A percentile compares a stretch with the other conserved stretches of the same genome.
Conservation (phyloP, 2,329 filamentous ascomycete species). For the Claviceps fusiformis region DNA sequence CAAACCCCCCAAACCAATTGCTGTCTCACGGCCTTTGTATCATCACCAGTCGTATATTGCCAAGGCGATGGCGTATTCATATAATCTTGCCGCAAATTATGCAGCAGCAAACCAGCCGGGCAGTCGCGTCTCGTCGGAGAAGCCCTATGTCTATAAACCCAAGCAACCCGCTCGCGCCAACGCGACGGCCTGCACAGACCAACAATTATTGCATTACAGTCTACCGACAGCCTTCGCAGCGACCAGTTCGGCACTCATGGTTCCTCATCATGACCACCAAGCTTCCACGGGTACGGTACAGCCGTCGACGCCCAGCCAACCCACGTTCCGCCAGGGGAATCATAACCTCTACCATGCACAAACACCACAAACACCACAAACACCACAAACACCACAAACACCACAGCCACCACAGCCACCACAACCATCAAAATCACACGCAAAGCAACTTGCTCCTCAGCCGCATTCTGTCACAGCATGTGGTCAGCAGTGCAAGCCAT, state of each 20-base stretch:
- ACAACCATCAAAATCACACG: background rate
- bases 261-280: constrained; percentile 8
- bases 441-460: background rate
- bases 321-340: background rate
- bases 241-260: background rate
- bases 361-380: constrained; percentile 5
- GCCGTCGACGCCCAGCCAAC: background rate
- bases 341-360: background rate
- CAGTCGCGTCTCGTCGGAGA: constrained; percentile 21
- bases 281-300: background rate
- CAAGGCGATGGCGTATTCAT: constrained; percentile 8
- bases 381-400: background rate
- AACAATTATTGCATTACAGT: constrained; percentile 11
- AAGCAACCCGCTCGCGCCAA: constrained; percentile 16
- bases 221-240: background rate
- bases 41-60: constrained; percentile 5
- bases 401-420: background rate
- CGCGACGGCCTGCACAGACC: constrained; percentile 11
- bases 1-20: constrained; percentile 31
- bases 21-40: constrained; percentile 11
- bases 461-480: background rate
- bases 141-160: constrained; percentile 42
- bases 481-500: constrained; percentile 14
- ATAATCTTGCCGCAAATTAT: constrained; percentile 3
- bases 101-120: background rate